Evolutionary conservation across 2,329 filamentous ascomycete genomes (phyloP).

Genomic region (Leptodontidium sp.): DNA sequence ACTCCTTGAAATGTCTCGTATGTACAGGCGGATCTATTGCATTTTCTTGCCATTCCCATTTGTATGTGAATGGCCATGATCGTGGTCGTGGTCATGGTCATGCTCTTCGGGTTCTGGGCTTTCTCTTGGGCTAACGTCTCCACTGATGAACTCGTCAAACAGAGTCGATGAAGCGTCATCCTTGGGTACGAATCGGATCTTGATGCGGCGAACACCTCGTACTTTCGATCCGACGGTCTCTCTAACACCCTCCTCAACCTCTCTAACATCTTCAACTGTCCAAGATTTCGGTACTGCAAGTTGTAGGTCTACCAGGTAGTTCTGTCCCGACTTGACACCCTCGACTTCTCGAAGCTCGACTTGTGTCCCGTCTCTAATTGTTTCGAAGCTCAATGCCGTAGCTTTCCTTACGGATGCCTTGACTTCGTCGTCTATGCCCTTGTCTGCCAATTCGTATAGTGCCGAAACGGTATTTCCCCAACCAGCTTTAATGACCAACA

Average conservation of each 20-base stretch:
- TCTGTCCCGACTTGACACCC: slow-evolving; percentile 95
- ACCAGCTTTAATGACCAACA: slow-evolving; percentile 92
- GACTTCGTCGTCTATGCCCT: slow-evolving; percentile 85
- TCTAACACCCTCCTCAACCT: slow-evolving; percentile 78
- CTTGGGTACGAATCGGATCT: slow-evolving; percentile 81
- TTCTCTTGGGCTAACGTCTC: slow-evolving; percentile 63
- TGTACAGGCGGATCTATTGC: slow-evolving; percentile 39
- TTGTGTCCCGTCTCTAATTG: slow-evolving; percentile 61
- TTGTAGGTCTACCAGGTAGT: slow-evolving; percentile 92
- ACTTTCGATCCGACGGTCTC: slow-evolving; percentile 78
- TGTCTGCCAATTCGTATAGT: slow-evolving; percentile 89
- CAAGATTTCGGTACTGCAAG: slow-evolving; percentile 79
- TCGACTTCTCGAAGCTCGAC: slow-evolving; percentile 81
- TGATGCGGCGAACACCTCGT: slow-evolving; percentile 82
- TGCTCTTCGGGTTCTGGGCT: slow-evolving; percentile 69
- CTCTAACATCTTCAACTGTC: slow-evolving; percentile 74
- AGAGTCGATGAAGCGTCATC: slow-evolving; percentile 64
- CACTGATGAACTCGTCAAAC: slow-evolving; percentile 82
- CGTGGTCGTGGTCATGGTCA: slow-evolving; percentile 53
- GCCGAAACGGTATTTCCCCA: slow-evolving; percentile 84
- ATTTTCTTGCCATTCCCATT: slow-evolving; percentile 47
- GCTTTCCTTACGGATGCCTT: slow-evolving; percentile 75
- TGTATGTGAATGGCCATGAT: slow-evolving; percentile 49
- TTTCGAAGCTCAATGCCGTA: slow-evolving; percentile 64
- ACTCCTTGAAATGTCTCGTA: slow-evolving; percentile 28